Evolutionary conservation across 768 basidiomycete species (phyloP).

Genomic region (Albatrellus ellisii): DNA sequence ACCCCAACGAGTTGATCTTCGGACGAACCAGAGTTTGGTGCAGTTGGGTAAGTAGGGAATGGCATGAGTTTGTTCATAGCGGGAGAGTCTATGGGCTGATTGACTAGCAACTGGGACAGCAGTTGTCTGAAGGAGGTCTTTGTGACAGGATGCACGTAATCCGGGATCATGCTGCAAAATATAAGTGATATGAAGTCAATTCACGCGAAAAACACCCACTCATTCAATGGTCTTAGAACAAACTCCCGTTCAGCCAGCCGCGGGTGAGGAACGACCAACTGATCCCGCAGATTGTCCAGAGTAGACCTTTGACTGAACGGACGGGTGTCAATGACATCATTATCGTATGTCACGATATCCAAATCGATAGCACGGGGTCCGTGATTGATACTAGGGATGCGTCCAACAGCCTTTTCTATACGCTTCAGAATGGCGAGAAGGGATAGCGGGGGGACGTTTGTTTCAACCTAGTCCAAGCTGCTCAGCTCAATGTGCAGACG

Average conservation of each 20-base stretch:
- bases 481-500: not conserved
- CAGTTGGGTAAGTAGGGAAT: slow-evolving; percentile 44
- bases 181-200: too few relatives aligned
- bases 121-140: slow-evolving; percentile 34
- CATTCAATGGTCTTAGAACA: slow-evolving; percentile 74
- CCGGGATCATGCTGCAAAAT: slow-evolving; percentile 69
- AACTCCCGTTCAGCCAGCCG: slow-evolving; percentile 80
- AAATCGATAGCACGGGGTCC: slow-evolving; percentile 88
- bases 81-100: slow-evolving; percentile 17
- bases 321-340: slow-evolving; percentile 44
- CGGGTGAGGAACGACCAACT: slow-evolving; percentile 80
- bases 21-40: slow-evolving; percentile 8
- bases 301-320: slow-evolving; percentile 23
- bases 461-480: slow-evolving; percentile 47
- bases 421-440: slow-evolving; percentile 56
- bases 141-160: slow-evolving; percentile 50
- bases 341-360: slow-evolving; percentile 72
- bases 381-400: slow-evolving; percentile 64
- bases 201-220: slow-evolving; percentile 47
- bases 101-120: slow-evolving; percentile 26
- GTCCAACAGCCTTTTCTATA: slow-evolving; percentile 65
- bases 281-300: slow-evolving; percentile 42
- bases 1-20: slow-evolving; percentile 10
- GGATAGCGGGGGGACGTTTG: slow-evolving; percentile 43
- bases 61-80: slow-evolving; percentile 66